These are phyloP conservation scores for Agrostemma githago DNA, from an alignment of 148 eudicot species.

Conservation along the genomic window DNA sequence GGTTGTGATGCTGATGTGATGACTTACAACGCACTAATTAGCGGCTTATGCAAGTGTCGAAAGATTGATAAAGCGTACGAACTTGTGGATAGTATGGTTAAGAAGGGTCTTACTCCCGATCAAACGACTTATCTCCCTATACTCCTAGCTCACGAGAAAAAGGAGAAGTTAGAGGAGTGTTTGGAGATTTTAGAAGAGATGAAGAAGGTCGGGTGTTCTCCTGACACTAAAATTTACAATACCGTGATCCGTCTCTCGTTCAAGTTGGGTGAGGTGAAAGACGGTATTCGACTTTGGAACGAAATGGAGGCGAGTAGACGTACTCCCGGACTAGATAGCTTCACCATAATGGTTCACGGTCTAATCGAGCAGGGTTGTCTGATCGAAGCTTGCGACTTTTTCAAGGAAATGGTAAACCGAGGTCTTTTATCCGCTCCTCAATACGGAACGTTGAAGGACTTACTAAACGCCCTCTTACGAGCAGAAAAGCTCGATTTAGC, in stretches of 20 bases:
- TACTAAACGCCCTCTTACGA: conserved; percentile 69
- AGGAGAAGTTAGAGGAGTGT: conserved; percentile 83
- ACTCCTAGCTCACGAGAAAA: conserved; percentile 83
- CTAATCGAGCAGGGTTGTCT: conserved; percentile 53
- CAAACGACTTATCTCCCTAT: conserved; percentile 64
- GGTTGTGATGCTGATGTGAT: conserved; percentile 82
- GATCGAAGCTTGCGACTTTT: conserved; percentile 73
- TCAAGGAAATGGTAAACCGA: conserved; percentile 80
- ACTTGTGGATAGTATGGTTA: conserved; percentile 67
- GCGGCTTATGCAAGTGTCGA: conserved; percentile 82
- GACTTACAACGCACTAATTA: conserved; percentile 71
- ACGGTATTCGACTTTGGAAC: conserved; percentile 63
- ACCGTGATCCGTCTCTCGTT: conserved; percentile 59
- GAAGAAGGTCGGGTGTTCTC: conserved; percentile 55
- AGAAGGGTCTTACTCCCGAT: conserved; percentile 60
- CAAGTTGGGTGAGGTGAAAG: conserved; percentile 77
- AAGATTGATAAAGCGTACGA: conserved; percentile 65
- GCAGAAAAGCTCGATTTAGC: conserved; percentile 70
- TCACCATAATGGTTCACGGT: conserved; percentile 68
- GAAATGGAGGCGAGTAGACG: conserved; percentile 62
- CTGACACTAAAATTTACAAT: conserved; percentile 69
- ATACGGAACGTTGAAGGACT: conserved; percentile 74
- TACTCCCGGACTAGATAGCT: conserved; percentile 66
- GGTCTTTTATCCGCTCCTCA: conserved; percentile 80
- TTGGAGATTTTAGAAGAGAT: conserved; percentile 69